Conservation (phyloP, 768 basidiomycete species). For the Cyathus striatus region DNA sequence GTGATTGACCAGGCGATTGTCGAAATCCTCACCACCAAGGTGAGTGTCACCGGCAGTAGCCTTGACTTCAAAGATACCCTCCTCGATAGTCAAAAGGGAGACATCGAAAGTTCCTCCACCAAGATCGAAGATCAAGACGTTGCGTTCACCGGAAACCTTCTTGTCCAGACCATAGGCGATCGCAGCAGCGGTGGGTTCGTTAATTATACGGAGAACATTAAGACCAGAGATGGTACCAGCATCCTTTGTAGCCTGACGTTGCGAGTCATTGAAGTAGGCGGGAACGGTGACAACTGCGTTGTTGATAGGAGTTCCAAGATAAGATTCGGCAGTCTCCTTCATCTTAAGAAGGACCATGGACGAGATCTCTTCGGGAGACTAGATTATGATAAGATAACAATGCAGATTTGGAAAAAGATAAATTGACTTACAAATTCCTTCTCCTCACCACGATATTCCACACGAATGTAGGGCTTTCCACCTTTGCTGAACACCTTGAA, state of each 20-base stretch:
- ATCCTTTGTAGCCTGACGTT: conserved; percentile 98
- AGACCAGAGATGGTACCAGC: conserved; percentile 92
- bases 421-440: conserved; percentile 82
- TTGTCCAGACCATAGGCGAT: conserved; percentile 99
- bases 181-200: conserved; percentile 97
- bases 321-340: conserved; percentile 98
- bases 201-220: conserved; percentile 97
- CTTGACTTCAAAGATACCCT: conserved; percentile 98
- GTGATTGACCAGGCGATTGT: conserved; percentile 96
- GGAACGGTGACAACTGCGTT: conserved; percentile 97
- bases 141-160: conserved; percentile 84
- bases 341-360: conserved; percentile 97
- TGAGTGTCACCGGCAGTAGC: conserved; percentile 98
- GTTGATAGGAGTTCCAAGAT: conserved; percentile 76
- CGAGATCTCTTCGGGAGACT: conserved; percentile 96
- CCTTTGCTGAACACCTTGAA: conserved; percentile 85
- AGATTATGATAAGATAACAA: conserved; percentile 22
- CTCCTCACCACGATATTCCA: conserved; percentile 88
- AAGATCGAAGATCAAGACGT: conserved; percentile 97
- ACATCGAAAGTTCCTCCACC: conserved; percentile 99
- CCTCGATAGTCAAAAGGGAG: conserved; percentile 92
- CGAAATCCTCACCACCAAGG: conserved; percentile 97
- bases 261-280: conserved; percentile 99
- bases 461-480: conserved; percentile 84
- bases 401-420: conserved; percentile 1